Evolutionary conservation across 805 yeast genomes (phyloP).

Genomic region (Diddensiella caesifluorescens): DNA sequence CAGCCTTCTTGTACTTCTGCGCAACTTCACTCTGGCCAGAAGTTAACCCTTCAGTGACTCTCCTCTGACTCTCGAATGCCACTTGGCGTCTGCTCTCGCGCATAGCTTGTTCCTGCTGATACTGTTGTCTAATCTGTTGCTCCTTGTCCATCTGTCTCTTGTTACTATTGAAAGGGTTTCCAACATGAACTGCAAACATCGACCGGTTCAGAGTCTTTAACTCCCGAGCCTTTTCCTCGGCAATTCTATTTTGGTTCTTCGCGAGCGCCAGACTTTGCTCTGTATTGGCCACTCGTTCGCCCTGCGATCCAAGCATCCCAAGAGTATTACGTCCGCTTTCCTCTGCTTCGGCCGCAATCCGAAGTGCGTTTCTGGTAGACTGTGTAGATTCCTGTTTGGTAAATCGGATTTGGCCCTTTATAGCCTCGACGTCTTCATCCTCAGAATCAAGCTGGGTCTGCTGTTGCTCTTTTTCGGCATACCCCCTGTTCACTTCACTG

Average conservation of each 20-base stretch:
- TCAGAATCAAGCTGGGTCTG: constrained; percentile 35
- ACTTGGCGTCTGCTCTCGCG: constrained; percentile 56
- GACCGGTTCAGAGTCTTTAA: constrained; percentile 74
- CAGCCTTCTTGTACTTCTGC: constrained; percentile 25
- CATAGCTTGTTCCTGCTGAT: constrained; percentile 55
- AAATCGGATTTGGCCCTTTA: constrained; percentile 75
- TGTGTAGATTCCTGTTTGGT: constrained; percentile 83
- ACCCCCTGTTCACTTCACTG: constrained; percentile 20
- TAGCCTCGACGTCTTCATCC: constrained; percentile 84
- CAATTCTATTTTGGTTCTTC: constrained; percentile 73
- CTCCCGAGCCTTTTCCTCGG: constrained; percentile 77
- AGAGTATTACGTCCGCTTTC: constrained; percentile 72
- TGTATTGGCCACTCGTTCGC: constrained; percentile 74
- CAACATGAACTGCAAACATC: constrained; percentile 71
- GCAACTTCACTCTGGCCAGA: constrained; percentile 26
- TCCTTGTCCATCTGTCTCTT: constrained; percentile 71
- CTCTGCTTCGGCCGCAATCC: constrained; percentile 66
- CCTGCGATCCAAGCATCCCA: constrained; percentile 91
- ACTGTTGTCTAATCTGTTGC: constrained; percentile 55
- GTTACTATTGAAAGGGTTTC: constrained; percentile 85
- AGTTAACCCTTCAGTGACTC: constrained; percentile 50
- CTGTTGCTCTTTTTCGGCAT: constrained; percentile 15
- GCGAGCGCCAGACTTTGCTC: constrained; percentile 74
- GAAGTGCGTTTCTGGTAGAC: constrained; percentile 76
- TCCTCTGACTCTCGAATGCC: constrained; percentile 59